phyloP scores from a whole-genome alignment of 371 early-diverging fungal genomes.

The Sporodiniella umbellata region DNA sequence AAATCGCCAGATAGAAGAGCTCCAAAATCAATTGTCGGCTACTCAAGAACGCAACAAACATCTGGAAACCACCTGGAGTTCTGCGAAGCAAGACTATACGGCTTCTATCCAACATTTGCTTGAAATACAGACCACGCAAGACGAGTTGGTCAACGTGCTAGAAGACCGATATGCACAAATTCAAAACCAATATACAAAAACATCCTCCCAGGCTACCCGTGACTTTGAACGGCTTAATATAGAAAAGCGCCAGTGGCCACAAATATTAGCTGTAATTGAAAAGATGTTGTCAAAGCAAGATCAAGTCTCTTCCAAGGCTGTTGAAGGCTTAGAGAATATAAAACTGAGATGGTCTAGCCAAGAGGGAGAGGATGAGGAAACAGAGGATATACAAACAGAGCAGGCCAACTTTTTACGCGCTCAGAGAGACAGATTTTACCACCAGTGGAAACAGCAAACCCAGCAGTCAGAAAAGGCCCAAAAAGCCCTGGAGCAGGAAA shows the following conservation, averaged over 20 bases:
- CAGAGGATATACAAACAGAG: background rate
- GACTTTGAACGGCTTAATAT: background rate
- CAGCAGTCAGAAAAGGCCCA: slow-evolving; percentile 1
- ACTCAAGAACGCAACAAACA: slow-evolving; percentile 16
- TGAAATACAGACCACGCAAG: slow-evolving; percentile 1
- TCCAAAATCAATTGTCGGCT: slow-evolving; percentile 14
- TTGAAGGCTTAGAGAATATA: background rate
- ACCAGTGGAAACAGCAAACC: background rate
- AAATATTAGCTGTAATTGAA: background rate
- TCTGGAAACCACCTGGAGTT: slow-evolving; percentile 7
- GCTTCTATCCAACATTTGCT: background rate
- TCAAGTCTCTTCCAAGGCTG: background rate
- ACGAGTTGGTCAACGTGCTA: background rate
- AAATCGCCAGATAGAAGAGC: slow-evolving; percentile 18
- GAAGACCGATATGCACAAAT: background rate
- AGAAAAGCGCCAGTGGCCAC: background rate
- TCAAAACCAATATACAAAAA: too few species aligned
- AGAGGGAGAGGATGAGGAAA: background rate
- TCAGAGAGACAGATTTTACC: background rate
- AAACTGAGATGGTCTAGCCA: background rate
- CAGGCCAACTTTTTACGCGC: background rate
- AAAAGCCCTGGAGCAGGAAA: background rate
- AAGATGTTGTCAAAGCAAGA: background rate
- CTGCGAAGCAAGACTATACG: background rate
- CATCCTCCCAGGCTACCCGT: background rate